Percentiles rank a stretch among this genome's conserved stretches.
These are phyloP conservation scores for Thraustochytrium striatum DNA, from an alignment of 352 stramenopile genomes.

Conservation along the genomic window DNA sequence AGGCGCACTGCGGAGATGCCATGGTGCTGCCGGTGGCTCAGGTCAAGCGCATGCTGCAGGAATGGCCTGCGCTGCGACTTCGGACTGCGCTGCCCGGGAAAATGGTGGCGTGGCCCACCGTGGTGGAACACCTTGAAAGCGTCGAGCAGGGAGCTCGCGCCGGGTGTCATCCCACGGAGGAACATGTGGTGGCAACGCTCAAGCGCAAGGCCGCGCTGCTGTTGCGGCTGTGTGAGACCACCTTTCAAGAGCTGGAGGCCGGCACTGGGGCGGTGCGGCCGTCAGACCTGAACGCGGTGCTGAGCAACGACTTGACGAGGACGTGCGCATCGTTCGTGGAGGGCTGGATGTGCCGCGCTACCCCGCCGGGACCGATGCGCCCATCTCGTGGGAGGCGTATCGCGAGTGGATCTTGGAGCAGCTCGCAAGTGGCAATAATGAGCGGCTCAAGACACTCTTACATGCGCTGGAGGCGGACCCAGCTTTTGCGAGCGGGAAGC, in stretches of 20 bases:
- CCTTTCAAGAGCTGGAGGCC: conserved; percentile 6
- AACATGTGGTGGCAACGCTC: background rate
- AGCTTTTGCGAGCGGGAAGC: background rate
- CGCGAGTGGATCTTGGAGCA: background rate
- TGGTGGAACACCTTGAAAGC: background rate
- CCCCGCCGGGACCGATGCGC: background rate
- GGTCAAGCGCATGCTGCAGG: background rate
- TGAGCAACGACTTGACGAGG: background rate
- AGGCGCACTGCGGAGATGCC: background rate
- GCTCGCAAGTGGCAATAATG: background rate
- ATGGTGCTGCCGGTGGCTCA: background rate
- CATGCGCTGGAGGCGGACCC: background rate
- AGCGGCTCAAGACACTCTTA: background rate
- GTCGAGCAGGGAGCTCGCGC: background rate
- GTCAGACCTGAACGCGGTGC: conserved; percentile 14
- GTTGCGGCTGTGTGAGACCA: background rate
- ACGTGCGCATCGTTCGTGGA: background rate
- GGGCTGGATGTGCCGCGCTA: background rate
- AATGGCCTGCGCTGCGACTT: background rate
- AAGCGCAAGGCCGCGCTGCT: background rate
- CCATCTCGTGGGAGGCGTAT: conserved; percentile 17
- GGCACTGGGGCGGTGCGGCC: background rate
- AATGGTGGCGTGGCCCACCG: conserved; percentile 4
- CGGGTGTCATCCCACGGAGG: background rate
- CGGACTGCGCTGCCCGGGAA: background rate